These are phyloP conservation scores for Didymella keratinophila DNA, from an alignment of 2,329 filamentous ascomycete genomes.

Conservation along the genomic window DNA sequence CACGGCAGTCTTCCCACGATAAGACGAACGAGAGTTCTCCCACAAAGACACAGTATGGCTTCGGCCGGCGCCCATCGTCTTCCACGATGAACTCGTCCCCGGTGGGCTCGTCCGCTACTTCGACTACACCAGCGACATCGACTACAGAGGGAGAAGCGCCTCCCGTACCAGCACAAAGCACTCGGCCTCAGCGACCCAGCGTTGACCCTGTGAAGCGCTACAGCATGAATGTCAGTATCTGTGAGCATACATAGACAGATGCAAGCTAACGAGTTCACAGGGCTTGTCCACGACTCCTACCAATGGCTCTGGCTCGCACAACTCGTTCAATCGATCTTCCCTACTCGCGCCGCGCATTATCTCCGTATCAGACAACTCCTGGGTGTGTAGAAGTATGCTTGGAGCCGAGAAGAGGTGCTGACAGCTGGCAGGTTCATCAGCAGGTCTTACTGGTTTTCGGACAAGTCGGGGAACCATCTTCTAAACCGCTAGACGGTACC, in stretches of 20 bases:
- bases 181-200: constrained; percentile 54
- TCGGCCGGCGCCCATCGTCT: constrained; percentile 63
- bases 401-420: neutral
- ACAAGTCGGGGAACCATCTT: constrained; percentile 75
- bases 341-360: constrained; percentile 81
- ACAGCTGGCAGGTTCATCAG: constrained; percentile 76
- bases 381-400: constrained; percentile 65
- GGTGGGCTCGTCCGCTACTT: constrained; percentile 74
- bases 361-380: constrained; percentile 82
- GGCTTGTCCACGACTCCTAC: constrained; percentile 63
- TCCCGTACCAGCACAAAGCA: constrained; percentile 45
- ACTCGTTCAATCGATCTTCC: constrained; percentile 68
- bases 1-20: constrained; percentile 65
- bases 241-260: neutral
- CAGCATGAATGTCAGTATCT: constrained; percentile 56
- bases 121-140: constrained; percentile 68
- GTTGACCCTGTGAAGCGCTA: constrained; percentile 60
- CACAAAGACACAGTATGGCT: constrained; percentile 30
- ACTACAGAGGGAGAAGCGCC: constrained; percentile 75
- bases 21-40: constrained; percentile 23
- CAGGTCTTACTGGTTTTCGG: constrained; percentile 86
- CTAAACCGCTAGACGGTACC: constrained; percentile 76
- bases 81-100: constrained; percentile 66
- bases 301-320: constrained; percentile 53
- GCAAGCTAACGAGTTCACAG: constrained; percentile 28